Percentiles rank a stretch among this genome's conserved stretches.
These are phyloP conservation scores for Fusarium sp. DNA, from an alignment of 2,329 filamentous ascomycete species.

Conservation along the genomic window DNA sequence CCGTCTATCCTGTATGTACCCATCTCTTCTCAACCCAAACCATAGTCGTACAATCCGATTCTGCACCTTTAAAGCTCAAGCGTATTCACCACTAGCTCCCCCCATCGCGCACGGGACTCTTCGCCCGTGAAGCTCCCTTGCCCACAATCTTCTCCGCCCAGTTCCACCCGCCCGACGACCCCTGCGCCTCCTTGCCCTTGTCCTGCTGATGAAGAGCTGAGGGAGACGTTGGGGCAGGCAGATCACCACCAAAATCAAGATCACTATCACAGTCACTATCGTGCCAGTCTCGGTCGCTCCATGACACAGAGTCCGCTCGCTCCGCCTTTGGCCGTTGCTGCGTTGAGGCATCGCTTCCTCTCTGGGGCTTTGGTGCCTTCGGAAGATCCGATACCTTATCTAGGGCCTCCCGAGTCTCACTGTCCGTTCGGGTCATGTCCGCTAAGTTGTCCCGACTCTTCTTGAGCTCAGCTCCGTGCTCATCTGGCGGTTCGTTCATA, in stretches of 20 bases:
- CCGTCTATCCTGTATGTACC: conserved; percentile 36
- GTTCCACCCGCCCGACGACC: conserved; percentile 57
- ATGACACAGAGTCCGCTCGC: conserved; percentile 68
- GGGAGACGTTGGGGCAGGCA: conserved; percentile 32
- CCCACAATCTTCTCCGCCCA: conserved; percentile 70
- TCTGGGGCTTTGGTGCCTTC: conserved; percentile 35
- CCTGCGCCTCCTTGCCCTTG: conserved; percentile 43
- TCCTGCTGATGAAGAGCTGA: conserved; percentile 32
- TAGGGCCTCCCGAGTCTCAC: conserved; percentile 54
- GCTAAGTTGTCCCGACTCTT: conserved; percentile 41
- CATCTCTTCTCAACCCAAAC: conserved; percentile 7
- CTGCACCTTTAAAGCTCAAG: conserved; percentile 3
- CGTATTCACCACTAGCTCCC: conserved; percentile 26
- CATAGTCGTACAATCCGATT: conserved; percentile 21
- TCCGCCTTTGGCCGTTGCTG: conserved; percentile 40
- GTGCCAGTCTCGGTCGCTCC: conserved; percentile 64
- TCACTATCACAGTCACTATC: conserved; percentile 48
- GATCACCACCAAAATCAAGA: conserved; percentile 46
- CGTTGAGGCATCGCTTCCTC: conserved; percentile 41
- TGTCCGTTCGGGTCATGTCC: conserved; percentile 43
- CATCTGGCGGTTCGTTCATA: conserved; percentile 67
- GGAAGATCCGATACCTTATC: conserved; percentile 64
- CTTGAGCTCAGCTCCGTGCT: conserved; percentile 75
- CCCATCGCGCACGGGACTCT: conserved; percentile 47
- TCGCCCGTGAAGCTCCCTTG: conserved; percentile 52